A percentile compares a stretch with the other conserved stretches of the same genome.
phyloP scores from a whole-genome alignment of 2,329 filamentous ascomycete species.

The Ambrosiella beaveri region DNA sequence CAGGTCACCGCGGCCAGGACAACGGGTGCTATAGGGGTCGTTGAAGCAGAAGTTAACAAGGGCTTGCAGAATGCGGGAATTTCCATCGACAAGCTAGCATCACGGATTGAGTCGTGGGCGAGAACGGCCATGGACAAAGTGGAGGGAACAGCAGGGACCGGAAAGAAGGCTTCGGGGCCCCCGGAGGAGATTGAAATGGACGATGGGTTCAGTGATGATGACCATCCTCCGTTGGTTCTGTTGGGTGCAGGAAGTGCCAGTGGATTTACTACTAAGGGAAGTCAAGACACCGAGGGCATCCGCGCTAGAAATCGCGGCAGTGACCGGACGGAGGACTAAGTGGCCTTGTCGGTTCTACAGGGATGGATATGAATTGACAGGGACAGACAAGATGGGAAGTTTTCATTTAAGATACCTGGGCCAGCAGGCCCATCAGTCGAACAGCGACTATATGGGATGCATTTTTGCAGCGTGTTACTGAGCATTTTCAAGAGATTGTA shows the following conservation, averaged over 20 bases:
- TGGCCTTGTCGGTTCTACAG: no score
- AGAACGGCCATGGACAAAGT: conserved; percentile 55
- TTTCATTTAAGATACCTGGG: neutral
- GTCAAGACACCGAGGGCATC: neutral
- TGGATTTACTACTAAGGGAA: neutral
- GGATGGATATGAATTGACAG: neutral
- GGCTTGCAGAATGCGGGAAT: conserved; percentile 25
- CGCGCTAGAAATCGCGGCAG: neutral
- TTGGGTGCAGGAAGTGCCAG: neutral
- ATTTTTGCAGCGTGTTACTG: neutral
- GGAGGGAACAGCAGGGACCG: conserved; percentile 1
- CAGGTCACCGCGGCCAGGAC: conserved; percentile 17
- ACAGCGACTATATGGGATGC: neutral
- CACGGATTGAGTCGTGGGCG: conserved; percentile 80
- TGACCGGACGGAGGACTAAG: neutral
- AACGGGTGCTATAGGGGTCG: conserved; percentile 12
- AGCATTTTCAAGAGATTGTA: neutral
- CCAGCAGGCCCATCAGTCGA: neutral
- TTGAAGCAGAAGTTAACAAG: neutral
- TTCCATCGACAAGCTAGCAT: conserved; percentile 65
- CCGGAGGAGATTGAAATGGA: conserved; percentile 56
- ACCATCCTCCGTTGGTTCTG: conserved; percentile 17
- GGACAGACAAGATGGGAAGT: neutral
- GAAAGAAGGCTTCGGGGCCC: conserved; percentile 21
- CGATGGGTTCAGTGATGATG: conserved; percentile 42